Percentiles rank a stretch among this genome's conserved stretches.
Evolutionary conservation across 2,329 filamentous ascomycete species (phyloP).

Genomic region (Colletotrichum tofieldiae): DNA sequence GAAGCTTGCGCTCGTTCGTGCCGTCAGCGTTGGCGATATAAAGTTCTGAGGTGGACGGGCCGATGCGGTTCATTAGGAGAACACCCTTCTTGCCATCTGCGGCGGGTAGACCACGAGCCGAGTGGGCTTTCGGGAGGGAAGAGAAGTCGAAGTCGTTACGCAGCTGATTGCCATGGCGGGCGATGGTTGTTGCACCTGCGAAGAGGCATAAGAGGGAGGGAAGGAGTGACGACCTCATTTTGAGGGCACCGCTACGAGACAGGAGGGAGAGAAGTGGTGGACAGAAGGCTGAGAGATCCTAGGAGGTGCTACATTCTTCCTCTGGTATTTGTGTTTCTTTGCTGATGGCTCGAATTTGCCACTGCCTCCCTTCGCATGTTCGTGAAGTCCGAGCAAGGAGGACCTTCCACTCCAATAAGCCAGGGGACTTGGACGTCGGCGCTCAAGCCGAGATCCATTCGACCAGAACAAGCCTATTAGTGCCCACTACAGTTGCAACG

Average conservation of each 20-base stretch:
- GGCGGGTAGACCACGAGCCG: conserved; percentile 31
- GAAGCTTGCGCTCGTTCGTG: conserved; percentile 29
- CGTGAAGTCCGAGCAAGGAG: neutral
- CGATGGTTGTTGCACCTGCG: conserved; percentile 13
- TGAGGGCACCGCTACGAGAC: neutral
- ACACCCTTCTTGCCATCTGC: conserved; percentile 36
- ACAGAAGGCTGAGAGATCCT: neutral
- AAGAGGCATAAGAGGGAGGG: conserved; percentile 12
- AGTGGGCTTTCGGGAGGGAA: conserved; percentile 25
- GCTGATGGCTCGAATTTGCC: neutral
- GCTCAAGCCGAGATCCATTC: neutral
- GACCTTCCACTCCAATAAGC: conserved; percentile 1
- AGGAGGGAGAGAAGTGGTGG: neutral
- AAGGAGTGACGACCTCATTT: conserved; percentile 33
- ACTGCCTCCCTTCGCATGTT: neutral
- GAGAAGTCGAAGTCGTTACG: conserved; percentile 28
- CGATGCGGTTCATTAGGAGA: conserved; percentile 37
- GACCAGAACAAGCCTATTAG: conserved; percentile 1
- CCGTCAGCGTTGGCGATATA: conserved; percentile 37
- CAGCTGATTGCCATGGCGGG: conserved; percentile 32
- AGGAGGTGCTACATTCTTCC: neutral
- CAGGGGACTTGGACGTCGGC: conserved; percentile 7
- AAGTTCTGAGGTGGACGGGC: conserved; percentile 27
- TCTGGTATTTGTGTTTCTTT: conserved; percentile 14
- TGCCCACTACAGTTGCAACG: neutral